A percentile compares a stretch with the other conserved stretches of the same genome.
Conservation (phyloP, 768 basidiomycete species). For the Trametes maxima region DNA sequence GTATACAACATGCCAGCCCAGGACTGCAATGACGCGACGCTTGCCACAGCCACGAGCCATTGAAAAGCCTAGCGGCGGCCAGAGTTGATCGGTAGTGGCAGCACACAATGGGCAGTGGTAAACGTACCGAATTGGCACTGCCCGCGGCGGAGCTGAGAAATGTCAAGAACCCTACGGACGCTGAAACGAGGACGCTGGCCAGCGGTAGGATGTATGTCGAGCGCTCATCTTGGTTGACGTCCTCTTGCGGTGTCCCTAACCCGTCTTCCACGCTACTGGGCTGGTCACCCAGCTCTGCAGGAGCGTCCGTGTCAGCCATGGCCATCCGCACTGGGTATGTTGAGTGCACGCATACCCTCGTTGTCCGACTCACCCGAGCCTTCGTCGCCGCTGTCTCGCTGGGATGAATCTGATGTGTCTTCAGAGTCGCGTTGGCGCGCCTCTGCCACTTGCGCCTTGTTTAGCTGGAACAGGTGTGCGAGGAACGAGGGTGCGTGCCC, state of each 20-base stretch:
- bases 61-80: slow-evolving; percentile 20
- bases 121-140: slow-evolving; percentile 14
- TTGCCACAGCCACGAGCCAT: slow-evolving; percentile 26
- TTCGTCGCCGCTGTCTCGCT: slow-evolving; percentile 1
- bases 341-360: background rate
- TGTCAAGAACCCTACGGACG: slow-evolving; percentile 24
- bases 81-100: background rate
- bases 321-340: too few species aligned
- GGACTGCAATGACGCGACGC: slow-evolving; percentile 30
- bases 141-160: slow-evolving; percentile 16
- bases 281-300: background rate
- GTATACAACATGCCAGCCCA: slow-evolving; percentile 32
- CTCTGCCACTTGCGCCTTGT: background rate
- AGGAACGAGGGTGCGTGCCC: slow-evolving; percentile 39
- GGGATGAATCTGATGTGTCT: background rate
- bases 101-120: too few species aligned
- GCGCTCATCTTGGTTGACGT: background rate
- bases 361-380: background rate
- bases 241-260: background rate
- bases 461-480: slow-evolving; percentile 27
- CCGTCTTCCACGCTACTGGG: background rate
- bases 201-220: slow-evolving; percentile 23
- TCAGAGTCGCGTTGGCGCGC: background rate
- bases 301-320: background rate
- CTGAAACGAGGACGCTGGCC: slow-evolving; percentile 21